Evolutionary conservation across 176 grass and related monocot species (phyloP).

Genomic region (Oryza officinalis): DNA sequence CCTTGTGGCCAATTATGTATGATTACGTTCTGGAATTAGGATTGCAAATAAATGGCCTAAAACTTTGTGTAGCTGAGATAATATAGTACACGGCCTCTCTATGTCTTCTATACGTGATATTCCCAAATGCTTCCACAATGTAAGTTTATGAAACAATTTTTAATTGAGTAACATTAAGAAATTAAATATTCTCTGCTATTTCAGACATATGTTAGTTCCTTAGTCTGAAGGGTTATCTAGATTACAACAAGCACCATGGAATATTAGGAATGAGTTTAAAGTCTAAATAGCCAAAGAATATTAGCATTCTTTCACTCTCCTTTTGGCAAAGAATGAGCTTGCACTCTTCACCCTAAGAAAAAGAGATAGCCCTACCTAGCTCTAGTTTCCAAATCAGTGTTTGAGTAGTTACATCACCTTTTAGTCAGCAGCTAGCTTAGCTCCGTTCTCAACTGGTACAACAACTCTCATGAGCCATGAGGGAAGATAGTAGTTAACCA

Average conservation of each 20-base stretch:
- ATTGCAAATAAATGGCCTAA: neutral
- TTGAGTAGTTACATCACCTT: conserved; percentile 36
- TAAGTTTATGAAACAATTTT: neutral
- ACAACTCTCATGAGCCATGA: neutral
- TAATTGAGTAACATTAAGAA: neutral
- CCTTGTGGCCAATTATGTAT: conserved; percentile 21
- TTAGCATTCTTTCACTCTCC: conserved; percentile 1
- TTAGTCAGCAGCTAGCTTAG: conserved; percentile 25
- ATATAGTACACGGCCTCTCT: neutral
- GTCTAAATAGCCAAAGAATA: neutral
- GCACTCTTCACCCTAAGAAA: conserved; percentile 39
- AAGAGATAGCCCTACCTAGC: conserved; percentile 20
- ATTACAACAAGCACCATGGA: neutral
- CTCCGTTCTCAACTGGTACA: conserved; percentile 28
- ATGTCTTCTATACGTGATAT: neutral
- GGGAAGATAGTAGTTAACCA: conserved; percentile 16
- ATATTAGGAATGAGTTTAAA: conserved; percentile 13
- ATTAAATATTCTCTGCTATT: neutral
- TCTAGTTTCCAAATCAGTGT: conserved; percentile 24
- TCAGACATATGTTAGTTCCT: neutral
- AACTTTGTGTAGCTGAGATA: neutral
- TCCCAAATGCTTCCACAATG: neutral
- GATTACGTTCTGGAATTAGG: conserved; percentile 6
- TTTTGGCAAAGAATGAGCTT: conserved; percentile 42
- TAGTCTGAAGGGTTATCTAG: neutral